Percentiles rank a stretch among this genome's conserved stretches.
Evolutionary conservation across 352 stramenopile species (phyloP).

Genomic region (Pythium dissimile): DNA sequence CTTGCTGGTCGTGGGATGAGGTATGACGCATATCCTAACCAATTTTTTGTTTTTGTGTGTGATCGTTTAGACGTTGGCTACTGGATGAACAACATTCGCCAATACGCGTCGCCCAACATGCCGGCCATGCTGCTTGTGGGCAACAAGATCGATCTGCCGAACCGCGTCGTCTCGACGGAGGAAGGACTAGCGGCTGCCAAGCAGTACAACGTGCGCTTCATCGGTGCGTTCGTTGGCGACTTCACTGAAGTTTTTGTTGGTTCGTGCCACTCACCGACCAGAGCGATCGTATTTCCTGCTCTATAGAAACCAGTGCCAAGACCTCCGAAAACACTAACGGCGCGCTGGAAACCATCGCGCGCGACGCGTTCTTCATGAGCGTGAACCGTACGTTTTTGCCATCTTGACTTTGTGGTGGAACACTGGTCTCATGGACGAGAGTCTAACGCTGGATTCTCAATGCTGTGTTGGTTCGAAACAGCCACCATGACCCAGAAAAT

Average conservation of each 20-base stretch:
- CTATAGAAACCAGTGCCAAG: conserved; percentile 85
- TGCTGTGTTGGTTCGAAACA: conserved; percentile 13
- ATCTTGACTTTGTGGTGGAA: neutral
- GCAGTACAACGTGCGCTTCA: conserved; percentile 85
- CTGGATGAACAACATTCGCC: conserved; percentile 95
- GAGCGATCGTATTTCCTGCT: too few relatives aligned
- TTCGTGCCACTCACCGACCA: neutral
- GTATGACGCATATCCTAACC: neutral
- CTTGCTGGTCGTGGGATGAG: neutral
- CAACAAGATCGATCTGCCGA: conserved; percentile 92
- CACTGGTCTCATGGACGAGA: too few relatives aligned
- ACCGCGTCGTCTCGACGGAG: conserved; percentile 72
- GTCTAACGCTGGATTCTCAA: conserved; percentile 13
- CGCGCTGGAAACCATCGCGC: conserved; percentile 82
- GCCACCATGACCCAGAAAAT: conserved; percentile 74
- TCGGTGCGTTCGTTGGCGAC: conserved; percentile 50
- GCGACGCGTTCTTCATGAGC: conserved; percentile 83
- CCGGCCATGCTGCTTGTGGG: conserved; percentile 86
- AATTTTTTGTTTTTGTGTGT: neutral
- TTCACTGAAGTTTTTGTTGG: neutral
- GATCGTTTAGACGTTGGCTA: conserved; percentile 83
- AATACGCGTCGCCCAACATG: conserved; percentile 76
- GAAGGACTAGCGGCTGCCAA: conserved; percentile 78
- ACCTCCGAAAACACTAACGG: conserved; percentile 86
- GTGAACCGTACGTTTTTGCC: conserved; percentile 68